These are phyloP conservation scores for Pisolithus orientalis DNA, from an alignment of 768 basidiomycete genomes.

Conservation along the genomic window DNA sequence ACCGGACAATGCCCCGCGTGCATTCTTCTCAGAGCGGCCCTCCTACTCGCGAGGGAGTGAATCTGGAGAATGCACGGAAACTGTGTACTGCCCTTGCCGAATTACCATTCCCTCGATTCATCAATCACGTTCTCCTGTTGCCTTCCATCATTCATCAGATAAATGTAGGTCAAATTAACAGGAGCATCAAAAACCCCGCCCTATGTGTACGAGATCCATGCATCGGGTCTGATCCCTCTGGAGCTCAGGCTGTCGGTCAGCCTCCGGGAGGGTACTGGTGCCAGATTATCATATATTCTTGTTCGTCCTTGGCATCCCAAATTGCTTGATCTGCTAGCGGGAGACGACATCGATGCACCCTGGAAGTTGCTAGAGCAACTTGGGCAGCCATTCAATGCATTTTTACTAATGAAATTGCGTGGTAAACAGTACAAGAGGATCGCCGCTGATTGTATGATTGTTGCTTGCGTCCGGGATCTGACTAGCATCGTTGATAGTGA, in stretches of 20 bases:
- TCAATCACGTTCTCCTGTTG: not conserved
- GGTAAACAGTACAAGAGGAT: no score
- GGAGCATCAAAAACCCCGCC: not conserved
- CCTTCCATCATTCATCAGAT: not conserved
- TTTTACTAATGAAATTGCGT: no score
- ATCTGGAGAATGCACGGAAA: not conserved
- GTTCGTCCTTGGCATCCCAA: conserved; percentile 28
- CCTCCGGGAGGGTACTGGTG: not conserved
- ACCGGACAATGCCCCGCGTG: not conserved
- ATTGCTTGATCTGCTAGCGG: not conserved
- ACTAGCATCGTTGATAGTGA: no score
- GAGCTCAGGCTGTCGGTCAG: no score
- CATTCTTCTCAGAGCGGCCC: not conserved
- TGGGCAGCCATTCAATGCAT: no score
- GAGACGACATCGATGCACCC: no score
- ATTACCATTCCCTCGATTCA: not conserved
- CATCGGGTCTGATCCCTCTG: no score
- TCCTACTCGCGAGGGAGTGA: not conserved
- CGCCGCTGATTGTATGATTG: no score
- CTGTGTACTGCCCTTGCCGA: no score
- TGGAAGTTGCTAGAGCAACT: no score
- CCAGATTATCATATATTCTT: conserved; percentile 35
- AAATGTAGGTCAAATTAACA: not conserved
- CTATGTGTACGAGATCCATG: no score
- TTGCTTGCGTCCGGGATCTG: no score